Evolutionary conservation across 2,329 filamentous ascomycete genomes (phyloP), one percentile per base, ranked within the genome.

Genomic region (Pseudogymnoascus sp.): DNA sequence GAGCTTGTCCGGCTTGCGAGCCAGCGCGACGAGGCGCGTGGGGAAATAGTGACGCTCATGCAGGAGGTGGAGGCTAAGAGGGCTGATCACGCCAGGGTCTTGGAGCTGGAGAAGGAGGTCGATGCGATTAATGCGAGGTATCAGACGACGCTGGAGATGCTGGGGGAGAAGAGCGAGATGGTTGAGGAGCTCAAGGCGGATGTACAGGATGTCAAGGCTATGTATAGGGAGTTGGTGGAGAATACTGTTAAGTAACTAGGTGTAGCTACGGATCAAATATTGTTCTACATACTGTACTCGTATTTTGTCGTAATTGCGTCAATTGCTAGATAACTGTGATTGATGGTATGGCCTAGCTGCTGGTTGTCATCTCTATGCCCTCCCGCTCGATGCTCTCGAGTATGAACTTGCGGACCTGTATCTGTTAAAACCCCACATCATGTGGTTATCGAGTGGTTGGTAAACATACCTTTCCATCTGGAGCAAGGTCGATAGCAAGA

Each of bases 111-210:
- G 73, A 76, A 75, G 50, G 83, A 91, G 67, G 77, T 96, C 58
- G 77, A 76, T 28, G 83, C 84, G 41, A 78, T 97, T 65, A 86
- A 90, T 69, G 79, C 84, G 64, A 81, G 93, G 68, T 96, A 97
- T 72, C 86, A 96, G 72, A 94, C 92, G 12, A 95, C 91, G 63
- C 79, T 99, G 60, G 92, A 97, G 77, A 87, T 97, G 85, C 77
- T 99, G 61, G 94, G 94, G 1, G 94, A 99, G 82, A 96, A 96
- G 83, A 96, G 91, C 74, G 94, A 99, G 79, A 78, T 88, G 70
- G 92, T 96, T 2, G 92, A 96, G 71, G 94, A 99, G 79, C 78
- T 99, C 67, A 86, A 82, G 73, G 87, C 89, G 11, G 94, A 97
- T 78, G 89, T 99, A 60, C 80, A 86, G 66, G 94, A 99, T 78